phyloP scores from a whole-genome alignment of 495 filamentous ascomycete species.

The Cladorrhinum samala region DNA sequence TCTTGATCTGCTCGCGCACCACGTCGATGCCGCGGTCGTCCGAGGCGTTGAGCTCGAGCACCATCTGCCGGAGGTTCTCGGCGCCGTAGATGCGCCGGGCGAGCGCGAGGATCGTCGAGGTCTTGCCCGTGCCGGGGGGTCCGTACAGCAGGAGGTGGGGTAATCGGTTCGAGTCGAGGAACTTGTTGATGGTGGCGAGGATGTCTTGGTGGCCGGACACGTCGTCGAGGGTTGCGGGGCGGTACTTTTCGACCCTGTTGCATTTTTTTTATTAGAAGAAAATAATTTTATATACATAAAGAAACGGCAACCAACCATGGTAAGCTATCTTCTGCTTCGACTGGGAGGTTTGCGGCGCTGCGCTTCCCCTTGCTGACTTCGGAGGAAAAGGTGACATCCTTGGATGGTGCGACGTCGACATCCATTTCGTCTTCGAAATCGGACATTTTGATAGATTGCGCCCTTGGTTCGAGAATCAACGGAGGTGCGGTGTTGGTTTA shows the following conservation, averaged over 20 bases:
- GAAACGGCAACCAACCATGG: constrained; percentile 63
- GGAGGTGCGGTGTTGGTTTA: no score
- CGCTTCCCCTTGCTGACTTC: constrained; percentile 77
- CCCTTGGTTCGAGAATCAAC: no score
- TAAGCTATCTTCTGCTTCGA: constrained; percentile 88
- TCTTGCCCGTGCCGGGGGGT: constrained; percentile 95
- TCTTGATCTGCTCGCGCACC: constrained; percentile 98
- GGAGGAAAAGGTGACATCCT: constrained; percentile 59
- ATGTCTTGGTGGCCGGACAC: constrained; percentile 99
- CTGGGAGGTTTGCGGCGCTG: constrained; percentile 83
- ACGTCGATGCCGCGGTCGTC: constrained; percentile 98
- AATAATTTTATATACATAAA: background rate
- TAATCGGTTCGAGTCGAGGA: constrained; percentile 85
- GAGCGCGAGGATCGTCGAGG: constrained; percentile 86
- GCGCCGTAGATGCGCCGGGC: constrained; percentile 86
- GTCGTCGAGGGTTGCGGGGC: constrained; percentile 79
- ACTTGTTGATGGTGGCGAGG: constrained; percentile 92
- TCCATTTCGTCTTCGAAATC: no score
- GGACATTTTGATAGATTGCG: no score
- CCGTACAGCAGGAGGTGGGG: constrained; percentile 98
- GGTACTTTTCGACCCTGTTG: constrained; percentile 95
- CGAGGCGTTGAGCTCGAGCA: constrained; percentile 92
- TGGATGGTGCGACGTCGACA: no score
- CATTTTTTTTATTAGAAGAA: background rate
- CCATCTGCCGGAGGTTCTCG: constrained; percentile 95